phyloP scores from a whole-genome alignment of 352 stramenopile genomes.

The Phytophthora cactorum region DNA sequence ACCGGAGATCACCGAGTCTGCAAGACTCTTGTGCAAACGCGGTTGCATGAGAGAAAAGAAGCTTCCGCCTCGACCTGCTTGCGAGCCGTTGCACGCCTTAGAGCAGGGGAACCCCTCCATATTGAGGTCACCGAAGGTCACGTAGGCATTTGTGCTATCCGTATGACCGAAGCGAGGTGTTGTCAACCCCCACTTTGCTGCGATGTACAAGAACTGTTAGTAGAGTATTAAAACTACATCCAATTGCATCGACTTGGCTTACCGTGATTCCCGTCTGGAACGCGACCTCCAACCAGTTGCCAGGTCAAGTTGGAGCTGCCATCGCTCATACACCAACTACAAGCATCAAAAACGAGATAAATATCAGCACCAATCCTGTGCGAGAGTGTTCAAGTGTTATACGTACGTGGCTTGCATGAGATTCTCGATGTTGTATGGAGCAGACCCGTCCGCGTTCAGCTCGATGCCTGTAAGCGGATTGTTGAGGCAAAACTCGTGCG shows the following conservation, averaged over 20 bases:
- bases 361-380: neutral
- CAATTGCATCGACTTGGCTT: neutral
- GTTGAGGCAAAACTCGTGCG: slow-evolving; percentile 67
- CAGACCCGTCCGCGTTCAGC: slow-evolving; percentile 50
- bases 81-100: slow-evolving; percentile 66
- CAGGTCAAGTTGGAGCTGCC: slow-evolving; percentile 55
- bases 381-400: neutral
- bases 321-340: slow-evolving; percentile 45
- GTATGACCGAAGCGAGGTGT: slow-evolving; percentile 43
- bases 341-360: neutral
- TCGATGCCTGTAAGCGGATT: slow-evolving; percentile 43
- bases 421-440: slow-evolving; percentile 81
- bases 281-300: slow-evolving; percentile 65
- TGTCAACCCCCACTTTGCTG: slow-evolving; percentile 76
- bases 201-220: slow-evolving; percentile 7
- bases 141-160: slow-evolving; percentile 31
- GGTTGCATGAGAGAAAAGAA: slow-evolving; percentile 67
- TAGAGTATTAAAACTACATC: neutral
- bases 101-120: slow-evolving; percentile 88
- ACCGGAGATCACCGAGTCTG: slow-evolving; percentile 42
- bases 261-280: slow-evolving; percentile 71
- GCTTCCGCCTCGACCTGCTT: slow-evolving; percentile 71
- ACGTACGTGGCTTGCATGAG: slow-evolving; percentile 66
- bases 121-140: slow-evolving; percentile 81
- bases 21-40: slow-evolving; percentile 60